Evolutionary conservation across 495 filamentous ascomycete genomes (phyloP), one percentile per base, ranked within the genome.

Genomic region (Echria macrotheca): DNA sequence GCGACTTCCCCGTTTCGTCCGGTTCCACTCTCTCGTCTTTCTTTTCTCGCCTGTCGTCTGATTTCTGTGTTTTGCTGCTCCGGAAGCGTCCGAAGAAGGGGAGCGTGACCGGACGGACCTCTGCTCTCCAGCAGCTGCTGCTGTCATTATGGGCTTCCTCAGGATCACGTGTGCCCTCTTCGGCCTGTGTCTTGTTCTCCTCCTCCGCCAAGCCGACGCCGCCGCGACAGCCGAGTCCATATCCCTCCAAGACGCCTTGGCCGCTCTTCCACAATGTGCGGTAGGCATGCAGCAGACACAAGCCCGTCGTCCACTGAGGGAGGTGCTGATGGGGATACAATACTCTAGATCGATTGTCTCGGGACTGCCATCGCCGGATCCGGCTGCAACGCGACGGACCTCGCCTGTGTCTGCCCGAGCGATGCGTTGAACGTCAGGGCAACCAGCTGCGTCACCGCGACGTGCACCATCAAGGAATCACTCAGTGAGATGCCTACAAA

Each of bases 331-430:
- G 17, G 22, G 25, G 17, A 8, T 1, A 8, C 15, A 17, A 11
- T 43, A 3, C 1, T 18, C 32, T 15, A 52, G 50, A 6, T 47
- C 26, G 21, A 8, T 12, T 60, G 58, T 24, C 31, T 58, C 10
- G 6, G 17, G 4, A 12, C n/a, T 4, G 22, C 43, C 18, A 44
- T 56, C 17, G 8, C 32, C 9, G 31, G 49, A 22, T 53, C 60
- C 7, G 43, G 43, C 0, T 65, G 62, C 50, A 21, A 15, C 12
- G 8, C 24, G 3, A 36, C 42, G n/a, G 50, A 58, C 17, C 24
- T 38, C 35, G 11, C 29, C n/a, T 65, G 62, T 46, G 36, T 63
- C 1, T 65, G 62, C 43, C 22, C 38, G 21, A 53, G 49, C 42
- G 18, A 28, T 1, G 4, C 35, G 7, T 26, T 56, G 29, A 50